Evolutionary conservation across 805 yeast species (phyloP).

Genomic region (Kodamaea nitidulidarum): DNA sequence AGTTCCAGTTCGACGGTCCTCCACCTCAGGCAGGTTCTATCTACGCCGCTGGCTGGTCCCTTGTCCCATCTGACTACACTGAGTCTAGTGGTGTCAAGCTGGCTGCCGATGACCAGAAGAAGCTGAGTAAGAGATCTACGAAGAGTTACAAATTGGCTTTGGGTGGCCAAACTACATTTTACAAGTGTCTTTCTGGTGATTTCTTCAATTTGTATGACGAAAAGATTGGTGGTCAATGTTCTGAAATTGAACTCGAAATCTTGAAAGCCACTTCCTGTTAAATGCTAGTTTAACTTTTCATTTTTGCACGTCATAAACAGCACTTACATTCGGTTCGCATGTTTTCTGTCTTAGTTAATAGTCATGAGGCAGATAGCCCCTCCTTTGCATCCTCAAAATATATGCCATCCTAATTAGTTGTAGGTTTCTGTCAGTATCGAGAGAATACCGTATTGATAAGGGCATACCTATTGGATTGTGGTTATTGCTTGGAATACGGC

Average conservation of each 20-base stretch:
- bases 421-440: not conserved
- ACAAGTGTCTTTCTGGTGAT: slow-evolving; percentile 70
- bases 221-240: slow-evolving; percentile 58
- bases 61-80: slow-evolving; percentile 16
- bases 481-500: too few relatives aligned
- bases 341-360: not conserved
- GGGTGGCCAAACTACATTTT: slow-evolving; percentile 59
- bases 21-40: slow-evolving; percentile 61
- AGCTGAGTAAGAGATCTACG: slow-evolving; percentile 2
- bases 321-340: not conserved
- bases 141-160: slow-evolving; percentile 49
- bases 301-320: not conserved
- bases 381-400: slow-evolving; percentile 1
- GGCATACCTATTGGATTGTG: too few relatives aligned
- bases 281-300: not conserved
- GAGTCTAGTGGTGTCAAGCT: slow-evolving; percentile 8
- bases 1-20: slow-evolving; percentile 76
- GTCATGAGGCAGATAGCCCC: not conserved
- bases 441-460: too few relatives aligned
- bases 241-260: slow-evolving; percentile 20
- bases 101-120: slow-evolving; percentile 10
- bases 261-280: slow-evolving; percentile 15
- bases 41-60: slow-evolving; percentile 28
- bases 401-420: slow-evolving; percentile 1
- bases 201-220: slow-evolving; percentile 77